Evolutionary conservation across 2,329 filamentous ascomycete genomes (phyloP).

Genomic region (Scortechinia acanthostroma): DNA sequence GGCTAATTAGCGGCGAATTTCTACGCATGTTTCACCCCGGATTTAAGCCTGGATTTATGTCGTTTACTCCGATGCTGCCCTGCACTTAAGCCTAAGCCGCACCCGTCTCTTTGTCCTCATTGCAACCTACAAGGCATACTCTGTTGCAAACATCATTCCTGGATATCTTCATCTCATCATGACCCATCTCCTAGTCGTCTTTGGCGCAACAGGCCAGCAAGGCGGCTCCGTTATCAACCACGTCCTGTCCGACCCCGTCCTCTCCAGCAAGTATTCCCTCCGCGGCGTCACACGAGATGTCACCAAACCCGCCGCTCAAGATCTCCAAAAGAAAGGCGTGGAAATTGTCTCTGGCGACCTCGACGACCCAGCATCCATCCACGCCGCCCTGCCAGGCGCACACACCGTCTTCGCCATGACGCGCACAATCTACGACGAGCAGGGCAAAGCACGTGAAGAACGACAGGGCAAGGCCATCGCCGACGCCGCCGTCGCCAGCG

Average conservation of each 20-base stretch:
- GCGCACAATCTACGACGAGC: slow-evolving; percentile 14
- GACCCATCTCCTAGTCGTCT: slow-evolving; percentile 24
- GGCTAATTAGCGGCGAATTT: no score
- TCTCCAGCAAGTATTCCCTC: slow-evolving; percentile 32
- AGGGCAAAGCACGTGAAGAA: slow-evolving; percentile 7
- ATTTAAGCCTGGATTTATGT: no score
- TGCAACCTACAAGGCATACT: no score
- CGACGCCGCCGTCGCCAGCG: slow-evolving; percentile 17
- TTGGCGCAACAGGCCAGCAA: slow-evolving; percentile 39
- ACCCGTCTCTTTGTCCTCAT: no score
- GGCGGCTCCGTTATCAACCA: slow-evolving; percentile 34
- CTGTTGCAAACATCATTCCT: no score
- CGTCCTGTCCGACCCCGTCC: slow-evolving; percentile 33
- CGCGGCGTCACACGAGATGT: slow-evolving; percentile 37
- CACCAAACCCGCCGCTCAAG: slow-evolving; percentile 26
- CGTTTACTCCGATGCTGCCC: no score
- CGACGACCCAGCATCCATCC: slow-evolving; percentile 20
- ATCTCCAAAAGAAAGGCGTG: slow-evolving; percentile 27
- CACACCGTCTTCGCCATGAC: slow-evolving; percentile 28
- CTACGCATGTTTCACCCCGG: no score
- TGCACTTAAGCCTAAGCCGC: no score
- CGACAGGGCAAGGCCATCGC: slow-evolving; percentile 31
- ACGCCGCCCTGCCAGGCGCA: slow-evolving; percentile 27
- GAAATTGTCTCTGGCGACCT: slow-evolving; percentile 32
- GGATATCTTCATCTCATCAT: slow-evolving; percentile 5